Percentiles rank a stretch among this genome's conserved stretches.
Conservation (phyloP, 768 basidiomycete species). For the Fomitopsis serialis region DNA sequence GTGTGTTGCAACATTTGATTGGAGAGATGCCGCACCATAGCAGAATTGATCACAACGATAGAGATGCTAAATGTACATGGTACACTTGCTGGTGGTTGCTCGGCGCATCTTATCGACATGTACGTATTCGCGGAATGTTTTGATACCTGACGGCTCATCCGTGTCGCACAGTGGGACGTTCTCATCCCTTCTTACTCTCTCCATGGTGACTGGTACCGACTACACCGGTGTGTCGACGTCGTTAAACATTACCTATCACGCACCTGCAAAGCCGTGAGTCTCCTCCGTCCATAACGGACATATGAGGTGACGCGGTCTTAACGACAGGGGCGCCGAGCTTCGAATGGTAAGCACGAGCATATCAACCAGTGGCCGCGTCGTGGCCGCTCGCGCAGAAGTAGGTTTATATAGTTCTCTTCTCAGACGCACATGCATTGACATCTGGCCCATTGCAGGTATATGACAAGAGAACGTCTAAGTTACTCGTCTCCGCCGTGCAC, state of each 20-base stretch:
- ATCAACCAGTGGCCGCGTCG: conserved; percentile 9
- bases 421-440: not conserved
- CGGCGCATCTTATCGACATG: conserved; percentile 18
- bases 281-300: not conserved
- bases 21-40: not conserved
- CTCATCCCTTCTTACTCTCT: conserved; percentile 13
- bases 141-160: not conserved
- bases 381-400: conserved; percentile 18
- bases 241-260: conserved; percentile 18
- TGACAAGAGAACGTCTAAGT: conserved; percentile 14
- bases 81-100: conserved; percentile 16
- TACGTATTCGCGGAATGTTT: conserved; percentile 4
- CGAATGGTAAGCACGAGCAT: conserved; percentile 17
- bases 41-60: conserved; percentile 1
- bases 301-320: not conserved
- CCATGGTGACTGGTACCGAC: conserved; percentile 8
- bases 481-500: conserved; percentile 19
- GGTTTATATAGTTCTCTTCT: not conserved
- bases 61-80: conserved; percentile 24
- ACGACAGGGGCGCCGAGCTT: conserved; percentile 15
- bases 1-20: conserved; percentile 5
- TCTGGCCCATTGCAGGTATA: conserved; percentile 11
- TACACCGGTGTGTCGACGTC: conserved; percentile 15
- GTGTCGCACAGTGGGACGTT: conserved; percentile 14
- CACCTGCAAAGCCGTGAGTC: conserved; percentile 14